A percentile compares a stretch with the other conserved stretches of the same genome.
phyloP scores from a whole-genome alignment of 2,329 filamentous ascomycete genomes.

The Colletotrichum tropicicola region DNA sequence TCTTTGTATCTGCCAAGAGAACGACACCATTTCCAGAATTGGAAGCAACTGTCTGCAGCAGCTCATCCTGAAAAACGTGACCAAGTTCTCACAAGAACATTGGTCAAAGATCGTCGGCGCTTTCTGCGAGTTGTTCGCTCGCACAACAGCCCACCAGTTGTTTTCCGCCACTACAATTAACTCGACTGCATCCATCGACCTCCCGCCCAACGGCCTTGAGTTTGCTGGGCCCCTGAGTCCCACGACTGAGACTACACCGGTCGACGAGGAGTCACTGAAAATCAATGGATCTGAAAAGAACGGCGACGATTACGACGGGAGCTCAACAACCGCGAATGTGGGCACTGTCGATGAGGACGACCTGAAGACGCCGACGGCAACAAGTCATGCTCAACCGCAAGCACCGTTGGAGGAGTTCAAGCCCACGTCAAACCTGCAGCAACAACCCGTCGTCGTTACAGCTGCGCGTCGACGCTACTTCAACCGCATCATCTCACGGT shows the following conservation, averaged over 20 bases:
- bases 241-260: conserved; percentile 44
- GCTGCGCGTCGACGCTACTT: conserved; percentile 94
- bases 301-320: conserved; percentile 40
- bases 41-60: conserved; percentile 98
- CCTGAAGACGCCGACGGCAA: conserved; percentile 39
- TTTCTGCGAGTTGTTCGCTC: conserved; percentile 94
- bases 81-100: conserved; percentile 86
- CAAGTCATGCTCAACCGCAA: conserved; percentile 41
- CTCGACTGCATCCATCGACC: conserved; percentile 59
- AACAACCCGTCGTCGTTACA: conserved; percentile 91
- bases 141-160: conserved; percentile 92
- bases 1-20: conserved; percentile 98
- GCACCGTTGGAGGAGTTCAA: conserved; percentile 85
- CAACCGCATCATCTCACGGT: conserved; percentile 99
- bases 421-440: conserved; percentile 78
- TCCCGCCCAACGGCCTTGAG: conserved; percentile 61
- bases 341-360: conserved; percentile 45
- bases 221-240: conserved; percentile 57
- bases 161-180: conserved; percentile 82
- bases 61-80: conserved; percentile 94
- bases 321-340: conserved; percentile 40
- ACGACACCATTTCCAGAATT: conserved; percentile 97
- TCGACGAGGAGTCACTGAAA: conserved; percentile 67
- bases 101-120: conserved; percentile 96
- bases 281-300: conserved; percentile 64